Percentiles rank a stretch among this genome's conserved stretches.
These are phyloP conservation scores for Fusarium virguliforme DNA, from an alignment of 2,329 filamentous ascomycete genomes.

Conservation along the genomic window DNA sequence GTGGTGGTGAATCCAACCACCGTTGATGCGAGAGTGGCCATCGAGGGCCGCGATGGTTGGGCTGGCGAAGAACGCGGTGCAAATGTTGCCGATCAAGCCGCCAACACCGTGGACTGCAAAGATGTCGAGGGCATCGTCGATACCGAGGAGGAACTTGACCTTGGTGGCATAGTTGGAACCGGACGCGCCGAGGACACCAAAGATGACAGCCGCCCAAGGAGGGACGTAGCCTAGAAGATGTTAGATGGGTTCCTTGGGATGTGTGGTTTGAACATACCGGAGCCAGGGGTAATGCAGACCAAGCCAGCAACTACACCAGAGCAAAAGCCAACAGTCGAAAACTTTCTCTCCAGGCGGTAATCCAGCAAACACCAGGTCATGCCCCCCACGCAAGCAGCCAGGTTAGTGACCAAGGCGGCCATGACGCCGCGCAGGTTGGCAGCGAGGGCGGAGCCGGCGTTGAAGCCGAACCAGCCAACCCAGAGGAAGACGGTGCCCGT, in stretches of 20 bases:
- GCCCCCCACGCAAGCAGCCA: conserved; percentile 86
- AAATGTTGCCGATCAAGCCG: conserved; percentile 83
- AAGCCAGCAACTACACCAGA: conserved; percentile 90
- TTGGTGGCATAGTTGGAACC: conserved; percentile 93
- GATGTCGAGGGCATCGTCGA: conserved; percentile 91
- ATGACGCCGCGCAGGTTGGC: conserved; percentile 90
- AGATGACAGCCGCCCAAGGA: conserved; percentile 86
- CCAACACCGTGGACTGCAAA: conserved; percentile 88
- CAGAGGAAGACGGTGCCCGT: conserved; percentile 94
- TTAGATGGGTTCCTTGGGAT: conserved; percentile 29
- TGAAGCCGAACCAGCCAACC: conserved; percentile 98
- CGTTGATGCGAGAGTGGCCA: conserved; percentile 75
- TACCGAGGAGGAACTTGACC: conserved; percentile 85
- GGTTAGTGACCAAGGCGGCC: conserved; percentile 88
- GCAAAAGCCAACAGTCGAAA: conserved; percentile 94
- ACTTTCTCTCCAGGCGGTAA: conserved; percentile 90
- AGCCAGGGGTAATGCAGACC: conserved; percentile 90
- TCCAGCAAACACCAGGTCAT: conserved; percentile 93
- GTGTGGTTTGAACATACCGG: conserved; percentile 65
- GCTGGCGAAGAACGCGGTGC: conserved; percentile 87
- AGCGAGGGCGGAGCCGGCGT: conserved; percentile 85
- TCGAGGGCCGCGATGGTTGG: conserved; percentile 89
- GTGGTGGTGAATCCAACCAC: conserved; percentile 88
- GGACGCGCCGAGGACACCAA: conserved; percentile 81
- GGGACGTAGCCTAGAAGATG: conserved; percentile 76